Evolutionary conservation across 2,329 filamentous ascomycete genomes (phyloP).

Genomic region (Exophiala spinifera): DNA sequence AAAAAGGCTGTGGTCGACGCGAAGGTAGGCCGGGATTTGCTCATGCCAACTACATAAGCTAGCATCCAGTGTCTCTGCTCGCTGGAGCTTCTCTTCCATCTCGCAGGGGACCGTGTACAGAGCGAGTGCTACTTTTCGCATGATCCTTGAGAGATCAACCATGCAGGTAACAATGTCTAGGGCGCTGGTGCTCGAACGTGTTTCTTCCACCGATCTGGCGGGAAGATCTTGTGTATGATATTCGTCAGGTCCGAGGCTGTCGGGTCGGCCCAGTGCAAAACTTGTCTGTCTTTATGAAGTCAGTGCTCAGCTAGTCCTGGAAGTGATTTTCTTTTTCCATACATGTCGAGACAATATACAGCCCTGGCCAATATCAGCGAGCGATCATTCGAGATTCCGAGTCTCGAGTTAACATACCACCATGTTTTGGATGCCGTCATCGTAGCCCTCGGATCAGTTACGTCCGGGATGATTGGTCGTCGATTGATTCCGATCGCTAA

Average conservation of each 20-base stretch:
- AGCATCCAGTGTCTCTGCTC: conserved; percentile 37
- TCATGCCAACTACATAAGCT: conserved; percentile 37
- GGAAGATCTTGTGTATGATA: conserved; percentile 48
- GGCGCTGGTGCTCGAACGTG: neutral
- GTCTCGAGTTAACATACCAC: conserved; percentile 44
- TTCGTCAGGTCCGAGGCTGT: conserved; percentile 48
- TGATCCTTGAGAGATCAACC: conserved; percentile 42
- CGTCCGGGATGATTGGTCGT: conserved; percentile 27
- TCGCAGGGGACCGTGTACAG: conserved; percentile 39
- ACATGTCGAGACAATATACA: conserved; percentile 22
- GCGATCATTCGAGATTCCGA: neutral
- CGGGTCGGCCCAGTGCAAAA: conserved; percentile 49
- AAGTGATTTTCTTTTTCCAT: conserved; percentile 38
- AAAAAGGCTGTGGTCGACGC: conserved; percentile 26
- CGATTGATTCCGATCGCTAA: conserved; percentile 50
- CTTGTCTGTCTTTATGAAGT: conserved; percentile 38
- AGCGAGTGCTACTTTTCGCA: conserved; percentile 40
- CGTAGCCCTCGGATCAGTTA: conserved; percentile 35
- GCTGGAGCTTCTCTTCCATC: conserved; percentile 36
- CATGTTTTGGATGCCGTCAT: conserved; percentile 45
- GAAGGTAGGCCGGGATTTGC: conserved; percentile 36
- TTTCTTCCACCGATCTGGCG: conserved; percentile 34
- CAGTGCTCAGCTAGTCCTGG: neutral
- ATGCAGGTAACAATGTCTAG: conserved; percentile 42
- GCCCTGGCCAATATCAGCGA: conserved; percentile 12